phyloP scores from a whole-genome alignment of 768 basidiomycete species.

The Exidia glandulosa region DNA sequence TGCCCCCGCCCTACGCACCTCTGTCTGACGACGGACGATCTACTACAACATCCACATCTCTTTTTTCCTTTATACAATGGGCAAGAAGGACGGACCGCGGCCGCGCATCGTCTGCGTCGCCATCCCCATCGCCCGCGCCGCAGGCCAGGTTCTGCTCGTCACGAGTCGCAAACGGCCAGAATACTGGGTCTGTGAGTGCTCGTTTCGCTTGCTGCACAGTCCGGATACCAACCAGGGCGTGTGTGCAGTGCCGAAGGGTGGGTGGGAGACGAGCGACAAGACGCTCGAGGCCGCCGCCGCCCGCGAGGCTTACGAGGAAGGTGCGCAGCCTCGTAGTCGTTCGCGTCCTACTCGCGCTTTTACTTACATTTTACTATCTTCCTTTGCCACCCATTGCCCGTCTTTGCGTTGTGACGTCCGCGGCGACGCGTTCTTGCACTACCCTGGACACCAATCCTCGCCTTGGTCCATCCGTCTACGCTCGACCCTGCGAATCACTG shows the following conservation, averaged over 20 bases:
- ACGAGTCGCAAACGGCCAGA: conserved; percentile 76
- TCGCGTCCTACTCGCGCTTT: conserved; percentile 79
- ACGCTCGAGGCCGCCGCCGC: conserved; percentile 78
- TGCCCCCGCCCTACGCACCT: too few relatives aligned
- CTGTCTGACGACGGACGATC: too few relatives aligned
- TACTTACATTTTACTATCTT: conserved; percentile 61
- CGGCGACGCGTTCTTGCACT: too few relatives aligned
- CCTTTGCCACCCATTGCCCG: conserved; percentile 32
- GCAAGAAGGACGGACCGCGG: conserved; percentile 63
- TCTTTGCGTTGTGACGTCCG: conserved; percentile 4
- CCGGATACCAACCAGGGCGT: background rate
- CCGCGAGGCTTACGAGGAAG: conserved; percentile 92
- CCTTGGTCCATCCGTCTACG: too few relatives aligned
- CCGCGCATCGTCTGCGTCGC: conserved; percentile 88
- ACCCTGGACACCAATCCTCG: too few relatives aligned
- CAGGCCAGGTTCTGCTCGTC: conserved; percentile 70
- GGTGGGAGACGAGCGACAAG: conserved; percentile 77
- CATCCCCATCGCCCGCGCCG: conserved; percentile 66
- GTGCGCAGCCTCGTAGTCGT: too few relatives aligned
- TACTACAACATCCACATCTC: too few relatives aligned
- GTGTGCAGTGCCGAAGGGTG: conserved; percentile 76
- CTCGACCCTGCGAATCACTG: too few relatives aligned
- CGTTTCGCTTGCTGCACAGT: conserved; percentile 1
- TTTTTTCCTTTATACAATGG: too few relatives aligned
- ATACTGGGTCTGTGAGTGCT: conserved; percentile 77